Evolutionary conservation across 2,329 filamentous ascomycete species (phyloP), one percentile per base, ranked within the genome.

Genomic region (Pseudogymnoascus sp.): DNA sequence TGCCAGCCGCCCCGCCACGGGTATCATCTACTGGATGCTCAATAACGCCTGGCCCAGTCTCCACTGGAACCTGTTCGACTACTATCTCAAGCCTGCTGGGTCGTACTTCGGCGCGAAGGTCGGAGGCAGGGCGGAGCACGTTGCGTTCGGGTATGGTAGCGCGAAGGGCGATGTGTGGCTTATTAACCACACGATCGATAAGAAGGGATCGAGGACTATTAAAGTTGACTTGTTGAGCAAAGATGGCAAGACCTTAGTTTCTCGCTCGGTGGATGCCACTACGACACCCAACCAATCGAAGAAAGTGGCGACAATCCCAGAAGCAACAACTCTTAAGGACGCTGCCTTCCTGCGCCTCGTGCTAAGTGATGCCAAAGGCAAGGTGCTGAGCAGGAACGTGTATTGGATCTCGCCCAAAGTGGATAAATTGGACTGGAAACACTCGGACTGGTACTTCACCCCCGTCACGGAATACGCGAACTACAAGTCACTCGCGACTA

Each of bases 1-100:
- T 65, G 76, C 76, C 1, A 70, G 74, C 0, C 75, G 81, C 2
- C 81, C 83, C 0, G 83, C 84, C 0, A 87, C 84, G 0, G 85
- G 85, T 0, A 59, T 83, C 59, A 81, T 88, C 14, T 88, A 88
- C 74, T 88, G 85, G 85, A 88, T 88, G 85, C 71, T 88, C 62
- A 87, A 86, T 67, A 81, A 81, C 53, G 85, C 85, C 0, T 88
- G 85, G 84, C 85, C 86, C 0, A 82, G 79, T 62, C 73, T 88
- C 28, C 85, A 88, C 69, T 89, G 86, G 85, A 83, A 84, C 62
- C 73, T 87, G 5, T 86, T 87, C 69, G 85, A 88, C 67, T 84
- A 84, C 70, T 87, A 87, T 66, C 72, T 87, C 42, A 81, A 79
- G 21, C 80, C 84, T 0, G 81, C 78, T 0, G 85, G 83, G 0